Conservation (phyloP, 306 rosid species). For the Fragaria nilgerrensis region DNA sequence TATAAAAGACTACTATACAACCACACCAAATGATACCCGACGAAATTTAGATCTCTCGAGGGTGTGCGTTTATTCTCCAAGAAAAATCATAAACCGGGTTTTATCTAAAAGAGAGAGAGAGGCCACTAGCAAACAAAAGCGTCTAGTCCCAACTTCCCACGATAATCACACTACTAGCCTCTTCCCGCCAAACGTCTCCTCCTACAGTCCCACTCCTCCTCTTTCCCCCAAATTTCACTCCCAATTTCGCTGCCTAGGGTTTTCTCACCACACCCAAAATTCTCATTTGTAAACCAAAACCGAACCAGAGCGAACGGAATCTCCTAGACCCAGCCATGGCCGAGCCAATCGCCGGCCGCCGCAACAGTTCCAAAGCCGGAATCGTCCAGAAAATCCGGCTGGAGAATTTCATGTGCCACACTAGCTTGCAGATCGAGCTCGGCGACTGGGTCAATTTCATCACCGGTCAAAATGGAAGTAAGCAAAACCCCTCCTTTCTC, state of each 20-base stretch:
- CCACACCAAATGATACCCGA: no score
- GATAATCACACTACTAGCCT: neutral
- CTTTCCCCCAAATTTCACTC: neutral
- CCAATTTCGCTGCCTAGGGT: slow-evolving; percentile 10
- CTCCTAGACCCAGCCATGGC: slow-evolving; percentile 27
- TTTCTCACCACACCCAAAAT: neutral
- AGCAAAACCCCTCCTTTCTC: slow-evolving; percentile 6
- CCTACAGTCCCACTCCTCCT: neutral
- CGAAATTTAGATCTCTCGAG: no score
- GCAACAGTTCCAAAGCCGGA: slow-evolving; percentile 49
- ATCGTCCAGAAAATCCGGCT: slow-evolving; percentile 58
- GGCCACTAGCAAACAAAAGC: neutral
- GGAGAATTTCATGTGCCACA: slow-evolving; percentile 95
- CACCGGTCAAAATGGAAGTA: slow-evolving; percentile 95
- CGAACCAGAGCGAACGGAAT: neutral
- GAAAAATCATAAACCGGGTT: neutral
- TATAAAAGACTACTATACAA: no score
- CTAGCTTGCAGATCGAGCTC: slow-evolving; percentile 60
- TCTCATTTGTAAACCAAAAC: neutral
- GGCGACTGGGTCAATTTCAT: slow-evolving; percentile 73
- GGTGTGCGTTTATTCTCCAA: no score
- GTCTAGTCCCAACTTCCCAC: neutral
- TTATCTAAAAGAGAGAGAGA: neutral
- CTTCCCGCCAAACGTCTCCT: slow-evolving; percentile 31
- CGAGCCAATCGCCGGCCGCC: slow-evolving; percentile 21